Percentiles rank a stretch among this genome's conserved stretches.
phyloP scores from a whole-genome alignment of 805 yeast genomes.

The Kluyveromyces siamensis region DNA sequence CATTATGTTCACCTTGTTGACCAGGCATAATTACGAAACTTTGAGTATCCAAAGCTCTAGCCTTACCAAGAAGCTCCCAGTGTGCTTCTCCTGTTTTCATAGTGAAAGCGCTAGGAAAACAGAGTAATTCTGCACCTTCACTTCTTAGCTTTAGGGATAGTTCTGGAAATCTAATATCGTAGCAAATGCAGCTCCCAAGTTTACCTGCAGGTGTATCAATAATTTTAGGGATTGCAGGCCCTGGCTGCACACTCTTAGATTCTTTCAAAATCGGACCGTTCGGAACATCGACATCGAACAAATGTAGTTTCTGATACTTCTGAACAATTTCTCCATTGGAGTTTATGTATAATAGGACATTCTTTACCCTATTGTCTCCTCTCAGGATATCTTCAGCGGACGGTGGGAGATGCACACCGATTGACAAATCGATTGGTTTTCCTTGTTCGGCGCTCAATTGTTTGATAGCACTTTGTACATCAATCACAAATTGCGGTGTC shows the following conservation, averaged over 20 bases:
- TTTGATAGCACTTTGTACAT: constrained; percentile 38
- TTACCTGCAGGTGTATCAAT: constrained; percentile 52
- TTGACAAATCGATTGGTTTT: constrained; percentile 52
- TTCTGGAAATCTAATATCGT: constrained; percentile 85
- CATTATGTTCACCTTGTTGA: constrained; percentile 70
- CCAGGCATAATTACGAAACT: constrained; percentile 84
- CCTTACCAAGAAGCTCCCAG: constrained; percentile 71
- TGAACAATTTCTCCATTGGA: constrained; percentile 55
- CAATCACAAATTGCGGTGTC: constrained; percentile 35
- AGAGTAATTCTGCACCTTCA: constrained; percentile 65
- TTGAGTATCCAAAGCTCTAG: constrained; percentile 86
- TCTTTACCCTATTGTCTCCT: constrained; percentile 43
- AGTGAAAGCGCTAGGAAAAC: constrained; percentile 91
- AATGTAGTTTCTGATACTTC: constrained; percentile 75
- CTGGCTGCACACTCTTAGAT: constrained; percentile 76
- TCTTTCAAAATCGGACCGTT: constrained; percentile 78
- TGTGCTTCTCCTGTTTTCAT: constrained; percentile 86
- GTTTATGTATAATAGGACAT: constrained; percentile 65
- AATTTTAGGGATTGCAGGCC: constrained; percentile 44
- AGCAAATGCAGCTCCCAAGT: constrained; percentile 70
- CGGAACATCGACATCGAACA: constrained; percentile 76
- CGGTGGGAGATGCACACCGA: constrained; percentile 85
- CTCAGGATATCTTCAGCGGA: constrained; percentile 13
- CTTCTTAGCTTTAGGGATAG: constrained; percentile 54
- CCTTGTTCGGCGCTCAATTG: constrained; percentile 30